phyloP scores from a whole-genome alignment of 2,329 filamentous ascomycete species.

The Venturiaceae sp. region DNA sequence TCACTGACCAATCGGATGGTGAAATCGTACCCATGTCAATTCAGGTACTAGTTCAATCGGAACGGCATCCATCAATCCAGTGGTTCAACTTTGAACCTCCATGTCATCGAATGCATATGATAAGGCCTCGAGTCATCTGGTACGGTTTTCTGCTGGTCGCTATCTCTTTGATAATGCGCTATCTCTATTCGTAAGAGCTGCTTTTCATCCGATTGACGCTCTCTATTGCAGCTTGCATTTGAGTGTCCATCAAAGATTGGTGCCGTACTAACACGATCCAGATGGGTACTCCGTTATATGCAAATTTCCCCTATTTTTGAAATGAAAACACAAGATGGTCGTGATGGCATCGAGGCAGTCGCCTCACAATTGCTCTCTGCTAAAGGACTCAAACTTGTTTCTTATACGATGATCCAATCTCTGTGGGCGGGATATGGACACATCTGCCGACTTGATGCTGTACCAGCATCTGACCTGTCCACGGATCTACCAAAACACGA shows the following conservation, averaged over 20 bases:
- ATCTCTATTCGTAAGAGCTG: background rate
- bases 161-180: background rate
- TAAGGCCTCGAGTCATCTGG: background rate
- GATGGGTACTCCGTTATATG: background rate
- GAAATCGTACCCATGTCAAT: too few relatives aligned
- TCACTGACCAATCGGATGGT: too few relatives aligned
- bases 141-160: background rate
- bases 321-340: background rate
- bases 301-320: background rate
- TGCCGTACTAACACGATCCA: background rate
- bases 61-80: too few relatives aligned
- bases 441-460: conserved; percentile 45
- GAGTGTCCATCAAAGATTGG: too few relatives aligned
- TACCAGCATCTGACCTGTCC: conserved; percentile 8
- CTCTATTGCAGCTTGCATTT: too few relatives aligned
- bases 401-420: conserved; percentile 25
- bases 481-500: conserved; percentile 11
- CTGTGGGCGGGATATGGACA: conserved; percentile 41
- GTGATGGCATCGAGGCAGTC: conserved; percentile 10
- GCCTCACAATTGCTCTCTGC: conserved; percentile 19
- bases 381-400: conserved; percentile 17
- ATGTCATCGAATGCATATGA: background rate
- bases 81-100: background rate
- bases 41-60: too few relatives aligned
- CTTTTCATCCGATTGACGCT: too few relatives aligned